These are phyloP conservation scores for Triangularia setosa DNA, from an alignment of 2,329 filamentous ascomycete genomes.

Conservation along the genomic window DNA sequence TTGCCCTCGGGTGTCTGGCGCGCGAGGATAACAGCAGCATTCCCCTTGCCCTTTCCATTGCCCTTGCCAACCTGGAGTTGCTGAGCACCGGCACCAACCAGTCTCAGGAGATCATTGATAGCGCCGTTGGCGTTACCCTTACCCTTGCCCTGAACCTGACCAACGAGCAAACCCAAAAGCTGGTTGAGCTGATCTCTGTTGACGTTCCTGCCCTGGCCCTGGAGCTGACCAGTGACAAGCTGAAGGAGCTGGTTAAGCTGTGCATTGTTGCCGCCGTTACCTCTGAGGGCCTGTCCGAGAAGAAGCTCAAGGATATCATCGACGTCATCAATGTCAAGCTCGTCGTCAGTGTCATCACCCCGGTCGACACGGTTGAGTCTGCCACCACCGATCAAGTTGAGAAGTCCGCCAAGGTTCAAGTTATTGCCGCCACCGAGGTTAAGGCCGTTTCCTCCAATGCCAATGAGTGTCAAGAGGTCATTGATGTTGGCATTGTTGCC, in stretches of 20 bases:
- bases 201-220: conserved; percentile 2
- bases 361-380: not conserved
- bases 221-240: conserved; percentile 9
- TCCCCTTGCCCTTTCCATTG: not conserved
- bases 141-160: conserved; percentile 9
- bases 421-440: not conserved
- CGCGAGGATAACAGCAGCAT: not conserved
- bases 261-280: not conserved
- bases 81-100: not conserved
- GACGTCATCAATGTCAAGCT: not conserved
- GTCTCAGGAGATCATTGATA: not conserved
- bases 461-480: not conserved
- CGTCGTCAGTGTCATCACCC: not conserved
- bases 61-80: not conserved
- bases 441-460: not conserved
- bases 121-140: not conserved
- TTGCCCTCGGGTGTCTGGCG: not conserved
- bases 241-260: not conserved
- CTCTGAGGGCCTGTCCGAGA: conserved; percentile 1
- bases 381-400: conserved; percentile 1
- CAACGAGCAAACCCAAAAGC: not conserved
- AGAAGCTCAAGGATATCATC: not conserved
- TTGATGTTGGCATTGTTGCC: not conserved
- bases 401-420: not conserved
- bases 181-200: not conserved